These are phyloP conservation scores for Mentha longifolia DNA, from an alignment of 257 asterid genomes.

Conservation along the genomic window DNA sequence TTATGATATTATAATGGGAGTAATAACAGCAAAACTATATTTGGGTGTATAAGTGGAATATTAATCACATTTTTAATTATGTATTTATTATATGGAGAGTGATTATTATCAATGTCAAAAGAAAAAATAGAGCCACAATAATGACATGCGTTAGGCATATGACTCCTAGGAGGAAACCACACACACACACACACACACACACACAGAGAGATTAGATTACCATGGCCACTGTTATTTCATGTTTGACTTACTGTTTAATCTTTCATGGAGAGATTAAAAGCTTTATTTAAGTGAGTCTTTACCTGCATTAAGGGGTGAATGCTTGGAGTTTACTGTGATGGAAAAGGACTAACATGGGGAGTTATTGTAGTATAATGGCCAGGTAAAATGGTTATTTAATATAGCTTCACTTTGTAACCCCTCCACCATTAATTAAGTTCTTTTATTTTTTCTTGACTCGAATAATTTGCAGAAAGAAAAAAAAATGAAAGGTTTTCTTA, in stretches of 20 bases:
- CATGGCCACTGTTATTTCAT: slow-evolving; percentile 7
- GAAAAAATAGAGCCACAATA: slow-evolving; percentile 33
- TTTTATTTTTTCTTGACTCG: background rate
- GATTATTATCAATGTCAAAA: slow-evolving; percentile 42
- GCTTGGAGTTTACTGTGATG: slow-evolving; percentile 11
- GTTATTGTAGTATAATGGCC: background rate
- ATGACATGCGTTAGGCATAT: slow-evolving; percentile 48
- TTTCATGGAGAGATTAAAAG: slow-evolving; percentile 17
- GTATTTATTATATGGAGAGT: slow-evolving; percentile 39
- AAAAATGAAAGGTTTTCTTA: background rate
- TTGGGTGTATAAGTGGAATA: slow-evolving; percentile 29
- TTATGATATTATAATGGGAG: slow-evolving; percentile 14
- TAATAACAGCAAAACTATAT: slow-evolving; percentile 31
- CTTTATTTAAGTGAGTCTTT: slow-evolving; percentile 26
- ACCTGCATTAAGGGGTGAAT: slow-evolving; percentile 23
- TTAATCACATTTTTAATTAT: slow-evolving; percentile 45
- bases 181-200: too few species aligned
- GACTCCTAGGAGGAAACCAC: slow-evolving; percentile 58
- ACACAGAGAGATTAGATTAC: background rate
- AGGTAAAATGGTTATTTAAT: slow-evolving; percentile 29
- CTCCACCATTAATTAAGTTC: slow-evolving; percentile 30
- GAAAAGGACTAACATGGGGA: background rate
- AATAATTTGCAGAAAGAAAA: background rate
- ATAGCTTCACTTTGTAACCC: slow-evolving; percentile 35
- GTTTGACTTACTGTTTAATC: slow-evolving; percentile 39